These are phyloP conservation scores for Cladosporium sphaerospermum DNA, from an alignment of 2,329 filamentous ascomycete species.

Conservation along the genomic window DNA sequence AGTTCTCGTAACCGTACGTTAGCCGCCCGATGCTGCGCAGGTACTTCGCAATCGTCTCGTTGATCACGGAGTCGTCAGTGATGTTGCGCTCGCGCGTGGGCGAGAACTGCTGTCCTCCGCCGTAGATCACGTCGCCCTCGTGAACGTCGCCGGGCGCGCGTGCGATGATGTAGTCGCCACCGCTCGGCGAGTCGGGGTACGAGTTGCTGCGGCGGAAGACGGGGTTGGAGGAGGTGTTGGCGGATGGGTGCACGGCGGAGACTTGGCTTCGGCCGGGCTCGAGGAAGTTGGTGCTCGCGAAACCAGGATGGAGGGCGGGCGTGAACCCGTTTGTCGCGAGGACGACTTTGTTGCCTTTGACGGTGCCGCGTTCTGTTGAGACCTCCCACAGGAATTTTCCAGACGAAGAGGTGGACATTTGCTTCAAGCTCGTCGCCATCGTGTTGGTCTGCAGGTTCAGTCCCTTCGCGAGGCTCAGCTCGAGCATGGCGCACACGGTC, in stretches of 20 bases:
- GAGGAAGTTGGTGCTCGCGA: constrained; percentile 23
- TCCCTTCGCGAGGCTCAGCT: constrained; percentile 38
- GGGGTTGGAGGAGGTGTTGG: constrained; percentile 23
- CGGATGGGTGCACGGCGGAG: constrained; percentile 33
- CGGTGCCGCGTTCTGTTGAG: constrained; percentile 22
- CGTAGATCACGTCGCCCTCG: constrained; percentile 54
- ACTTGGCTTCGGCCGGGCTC: constrained; percentile 38
- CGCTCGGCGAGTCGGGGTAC: constrained; percentile 21
- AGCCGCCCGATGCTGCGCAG: constrained; percentile 34
- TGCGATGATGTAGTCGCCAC: constrained; percentile 64
- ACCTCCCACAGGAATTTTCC: constrained; percentile 15
- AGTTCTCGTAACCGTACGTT: constrained; percentile 20
- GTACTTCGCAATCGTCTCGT: constrained; percentile 47
- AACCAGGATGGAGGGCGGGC: constrained; percentile 19
- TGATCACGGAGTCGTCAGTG: constrained; percentile 50
- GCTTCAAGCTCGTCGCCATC: constrained; percentile 28
- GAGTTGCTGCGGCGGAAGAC: constrained; percentile 4
- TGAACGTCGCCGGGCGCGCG: constrained; percentile 42
- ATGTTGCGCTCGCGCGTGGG: constrained; percentile 44
- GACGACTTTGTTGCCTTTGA: constrained; percentile 20
- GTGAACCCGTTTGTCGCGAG: constrained; percentile 28
- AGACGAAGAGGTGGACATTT: not conserved
- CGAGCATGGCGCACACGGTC: constrained; percentile 32
- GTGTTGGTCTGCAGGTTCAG: constrained; percentile 51
- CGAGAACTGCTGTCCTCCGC: constrained; percentile 48